Conservation (phyloP, 2,329 filamentous ascomycete species). For the Mycosphaerella arachidis region DNA sequence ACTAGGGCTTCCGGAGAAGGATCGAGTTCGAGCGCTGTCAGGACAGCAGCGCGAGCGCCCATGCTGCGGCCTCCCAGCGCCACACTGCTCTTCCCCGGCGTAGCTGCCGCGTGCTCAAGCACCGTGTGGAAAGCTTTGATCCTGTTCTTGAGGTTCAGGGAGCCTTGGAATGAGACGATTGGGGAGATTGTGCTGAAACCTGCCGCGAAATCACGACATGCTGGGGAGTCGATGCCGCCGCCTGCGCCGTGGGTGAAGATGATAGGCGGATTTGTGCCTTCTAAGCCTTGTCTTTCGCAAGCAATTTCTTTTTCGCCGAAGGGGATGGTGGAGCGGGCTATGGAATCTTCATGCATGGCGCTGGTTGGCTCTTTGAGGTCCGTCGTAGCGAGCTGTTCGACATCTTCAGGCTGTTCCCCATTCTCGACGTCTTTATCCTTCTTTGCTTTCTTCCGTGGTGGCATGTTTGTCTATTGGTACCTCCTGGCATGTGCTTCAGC, state of each 20-base stretch:
- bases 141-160: conserved; percentile 38
- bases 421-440: neutral
- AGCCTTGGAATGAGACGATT: conserved; percentile 39
- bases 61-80: conserved; percentile 41
- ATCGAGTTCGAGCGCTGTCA: conserved; percentile 31
- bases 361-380: neutral
- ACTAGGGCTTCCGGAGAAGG: conserved; percentile 26
- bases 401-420: neutral
- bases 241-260: conserved; percentile 46
- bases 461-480: neutral
- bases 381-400: neutral
- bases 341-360: neutral
- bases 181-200: conserved; percentile 30
- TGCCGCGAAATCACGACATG: conserved; percentile 37
- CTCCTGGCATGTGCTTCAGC: neutral
- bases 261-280: conserved; percentile 17
- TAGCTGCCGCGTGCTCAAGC: conserved; percentile 21
- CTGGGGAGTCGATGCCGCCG: conserved; percentile 38
- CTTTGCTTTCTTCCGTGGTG: neutral
- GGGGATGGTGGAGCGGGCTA: conserved; percentile 13
- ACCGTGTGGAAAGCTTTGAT: conserved; percentile 37
- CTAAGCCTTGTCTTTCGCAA: conserved; percentile 10
- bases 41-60: conserved; percentile 42
- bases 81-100: neutral
- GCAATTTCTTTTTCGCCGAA: conserved; percentile 19